Evolutionary conservation across 805 yeast genomes (phyloP), one percentile per base, ranked within the genome.

Genomic region (Candida coleopterorum): DNA sequence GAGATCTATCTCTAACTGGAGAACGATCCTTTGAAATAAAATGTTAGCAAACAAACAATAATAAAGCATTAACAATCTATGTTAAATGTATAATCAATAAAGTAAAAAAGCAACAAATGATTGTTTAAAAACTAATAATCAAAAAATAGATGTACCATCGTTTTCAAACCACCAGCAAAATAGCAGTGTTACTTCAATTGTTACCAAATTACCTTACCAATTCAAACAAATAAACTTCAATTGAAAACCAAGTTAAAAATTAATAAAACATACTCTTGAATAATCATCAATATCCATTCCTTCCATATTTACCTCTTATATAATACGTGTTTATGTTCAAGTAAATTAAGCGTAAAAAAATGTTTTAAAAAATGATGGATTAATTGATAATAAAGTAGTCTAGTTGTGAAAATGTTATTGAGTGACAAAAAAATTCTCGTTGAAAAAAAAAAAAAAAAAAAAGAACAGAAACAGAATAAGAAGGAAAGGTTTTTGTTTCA

Each of bases 201-300:
- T 40, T 29, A 40, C 39, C 43, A 29, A n/a, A 15, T 16, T 33
- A 32, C 34, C 27, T 32, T 32, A 32, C 34, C 28, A 32, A 22
- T 22, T 4, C 25, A 7, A 23, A 23, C 25, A 23, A 6, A 23
- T 6, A 23, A 23, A 6, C 4, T 9, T 23, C 8, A 23, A 23
- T 23, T 23, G 25, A 23, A 7, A 6, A 11, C n/a, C 6, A 29
- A n/a, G n/a, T 20, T 11, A 21, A 17, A 16, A 15, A 25, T n/a
- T n/a, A n/a, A n/a, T n/a, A n/a, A 20, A 42, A 72, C 78, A 58
- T 72, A 74, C 81, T 58, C 79, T 74, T 54, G 77, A 64, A 49
- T 73, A 74, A 45, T 75, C 79, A 53, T 77, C 85, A 44, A 75
- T 68, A 47, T 78, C 84, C 79, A 78, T 77, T 38, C 62, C 69